phyloP scores from a whole-genome alignment of 331 rosid genomes.

The Cydonia oblonga region DNA sequence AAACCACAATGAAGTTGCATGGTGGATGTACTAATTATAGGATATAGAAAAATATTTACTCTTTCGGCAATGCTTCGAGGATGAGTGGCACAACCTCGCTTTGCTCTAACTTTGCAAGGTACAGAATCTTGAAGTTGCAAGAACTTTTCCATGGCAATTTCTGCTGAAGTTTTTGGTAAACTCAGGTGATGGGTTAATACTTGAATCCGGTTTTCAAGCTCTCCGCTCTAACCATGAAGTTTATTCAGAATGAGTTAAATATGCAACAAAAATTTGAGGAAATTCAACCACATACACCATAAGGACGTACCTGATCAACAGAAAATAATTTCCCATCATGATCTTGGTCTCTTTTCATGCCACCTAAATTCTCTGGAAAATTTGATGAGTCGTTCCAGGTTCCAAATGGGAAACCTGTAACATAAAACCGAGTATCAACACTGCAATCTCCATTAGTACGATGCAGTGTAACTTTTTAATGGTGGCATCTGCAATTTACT shows the following conservation, averaged over 20 bases:
- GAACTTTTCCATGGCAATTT: slow-evolving; percentile 51
- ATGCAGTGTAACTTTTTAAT: slow-evolving; percentile 29
- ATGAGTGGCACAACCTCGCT: slow-evolving; percentile 95
- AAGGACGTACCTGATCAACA: slow-evolving; percentile 55
- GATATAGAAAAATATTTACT: slow-evolving; percentile 21
- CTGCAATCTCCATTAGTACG: slow-evolving; percentile 14
- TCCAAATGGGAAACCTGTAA: slow-evolving; percentile 35
- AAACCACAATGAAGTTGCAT: not conserved
- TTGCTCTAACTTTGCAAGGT: slow-evolving; percentile 85
- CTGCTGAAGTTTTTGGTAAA: slow-evolving; percentile 56
- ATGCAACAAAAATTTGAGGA: not conserved
- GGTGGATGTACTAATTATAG: not conserved
- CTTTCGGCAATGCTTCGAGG: slow-evolving; percentile 97
- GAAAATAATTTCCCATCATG: slow-evolving; percentile 29
- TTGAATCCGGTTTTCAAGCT: slow-evolving; percentile 44
- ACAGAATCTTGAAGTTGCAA: slow-evolving; percentile 67
- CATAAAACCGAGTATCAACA: slow-evolving; percentile 23
- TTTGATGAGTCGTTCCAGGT: slow-evolving; percentile 47
- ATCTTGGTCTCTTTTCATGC: slow-evolving; percentile 43
- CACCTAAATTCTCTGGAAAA: slow-evolving; percentile 29
- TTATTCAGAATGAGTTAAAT: not conserved
- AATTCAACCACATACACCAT: not conserved
- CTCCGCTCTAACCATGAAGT: slow-evolving; percentile 38
- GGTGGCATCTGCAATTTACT: slow-evolving; percentile 31
- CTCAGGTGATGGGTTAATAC: slow-evolving; percentile 60